These are phyloP conservation scores for Zostera marina DNA, from an alignment of 116 monocot species.

Conservation along the genomic window DNA sequence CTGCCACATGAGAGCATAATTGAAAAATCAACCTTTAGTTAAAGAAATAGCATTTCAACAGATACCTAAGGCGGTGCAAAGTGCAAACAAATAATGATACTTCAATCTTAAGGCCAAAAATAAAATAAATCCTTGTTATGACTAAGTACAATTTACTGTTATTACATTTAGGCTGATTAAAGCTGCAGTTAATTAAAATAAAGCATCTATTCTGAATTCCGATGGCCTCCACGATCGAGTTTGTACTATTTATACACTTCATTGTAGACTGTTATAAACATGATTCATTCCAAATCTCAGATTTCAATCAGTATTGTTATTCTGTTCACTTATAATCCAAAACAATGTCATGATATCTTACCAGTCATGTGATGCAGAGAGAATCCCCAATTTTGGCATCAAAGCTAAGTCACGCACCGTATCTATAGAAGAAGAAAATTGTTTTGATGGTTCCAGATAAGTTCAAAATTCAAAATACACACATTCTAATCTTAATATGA, in stretches of 20 bases:
- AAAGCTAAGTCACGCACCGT: slow-evolving; percentile 76
- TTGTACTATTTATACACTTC: no score
- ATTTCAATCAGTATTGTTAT: no score
- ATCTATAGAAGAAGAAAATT: slow-evolving; percentile 22
- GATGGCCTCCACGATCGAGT: no score
- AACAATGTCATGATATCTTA: slow-evolving; percentile 4
- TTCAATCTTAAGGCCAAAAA: no score
- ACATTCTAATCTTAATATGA: neutral
- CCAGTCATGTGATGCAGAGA: slow-evolving; percentile 99
- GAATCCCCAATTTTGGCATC: slow-evolving; percentile 72
- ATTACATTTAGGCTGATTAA: no score
- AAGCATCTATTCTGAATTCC: no score
- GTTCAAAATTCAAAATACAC: neutral
- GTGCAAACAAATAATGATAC: no score
- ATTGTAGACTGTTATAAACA: no score
- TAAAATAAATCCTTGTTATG: neutral
- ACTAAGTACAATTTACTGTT: neutral
- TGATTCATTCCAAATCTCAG: no score
- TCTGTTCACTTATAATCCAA: neutral
- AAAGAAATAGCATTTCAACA: neutral
- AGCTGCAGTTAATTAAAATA: no score
- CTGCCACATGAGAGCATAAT: slow-evolving; percentile 25
- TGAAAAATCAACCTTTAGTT: neutral
- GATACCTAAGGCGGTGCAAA: no score
- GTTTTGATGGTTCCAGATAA: neutral